These are phyloP conservation scores for Auriscalpium orientale DNA, from an alignment of 768 basidiomycete species.

Conservation along the genomic window DNA sequence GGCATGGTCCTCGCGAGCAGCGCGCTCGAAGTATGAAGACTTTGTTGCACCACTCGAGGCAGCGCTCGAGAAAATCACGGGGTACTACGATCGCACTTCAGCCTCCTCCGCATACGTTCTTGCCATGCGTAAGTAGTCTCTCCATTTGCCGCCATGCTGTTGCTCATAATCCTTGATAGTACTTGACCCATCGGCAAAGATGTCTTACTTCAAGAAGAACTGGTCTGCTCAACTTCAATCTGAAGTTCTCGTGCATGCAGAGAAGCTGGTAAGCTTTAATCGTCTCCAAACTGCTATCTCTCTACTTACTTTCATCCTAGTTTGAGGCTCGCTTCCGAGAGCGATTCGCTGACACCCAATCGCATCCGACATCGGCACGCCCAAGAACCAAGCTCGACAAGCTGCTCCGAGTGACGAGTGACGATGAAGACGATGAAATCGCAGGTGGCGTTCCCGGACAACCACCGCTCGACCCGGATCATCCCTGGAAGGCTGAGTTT, in stretches of 20 bases:
- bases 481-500: not conserved
- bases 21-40: not conserved
- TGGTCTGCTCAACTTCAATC: not conserved
- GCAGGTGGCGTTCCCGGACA: not conserved
- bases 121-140: not conserved
- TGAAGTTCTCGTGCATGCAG: not conserved
- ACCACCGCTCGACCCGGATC: not conserved
- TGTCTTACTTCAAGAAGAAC: not conserved
- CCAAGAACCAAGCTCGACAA: not conserved
- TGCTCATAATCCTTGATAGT: not conserved
- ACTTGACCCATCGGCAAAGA: not conserved
- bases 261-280: too few species aligned
- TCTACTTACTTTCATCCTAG: not conserved
- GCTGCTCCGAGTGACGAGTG: not conserved
- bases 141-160: not conserved
- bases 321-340: not conserved
- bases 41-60: not conserved
- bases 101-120: not conserved
- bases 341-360: too few species aligned
- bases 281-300: too few species aligned
- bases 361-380: too few species aligned
- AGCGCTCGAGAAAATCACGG: not conserved
- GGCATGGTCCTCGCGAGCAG: slow-evolving; percentile 15
- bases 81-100: not conserved
- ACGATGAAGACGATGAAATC: not conserved